Conservation (phyloP, 495 filamentous ascomycete genomes). For the Hamigera avellanea region DNA sequence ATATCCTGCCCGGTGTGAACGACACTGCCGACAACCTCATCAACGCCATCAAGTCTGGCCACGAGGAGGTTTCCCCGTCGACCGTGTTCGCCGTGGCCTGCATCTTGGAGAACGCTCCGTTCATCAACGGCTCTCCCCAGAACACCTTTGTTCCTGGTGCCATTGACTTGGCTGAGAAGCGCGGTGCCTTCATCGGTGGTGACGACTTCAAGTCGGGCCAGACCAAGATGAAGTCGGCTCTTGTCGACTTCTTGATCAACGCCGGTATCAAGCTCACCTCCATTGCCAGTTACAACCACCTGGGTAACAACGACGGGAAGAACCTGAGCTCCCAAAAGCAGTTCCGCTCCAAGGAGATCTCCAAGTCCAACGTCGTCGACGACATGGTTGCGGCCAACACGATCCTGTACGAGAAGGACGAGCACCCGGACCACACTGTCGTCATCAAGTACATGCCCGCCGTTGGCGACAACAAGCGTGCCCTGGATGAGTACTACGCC, state of each 20-base stretch:
- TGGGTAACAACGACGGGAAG: conserved; percentile 98
- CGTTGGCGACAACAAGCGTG: conserved; percentile 98
- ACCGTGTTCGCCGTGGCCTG: conserved; percentile 92
- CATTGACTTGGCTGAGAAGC: conserved; percentile 79
- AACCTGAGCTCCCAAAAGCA: conserved; percentile 95
- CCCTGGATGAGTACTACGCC: conserved; percentile 95
- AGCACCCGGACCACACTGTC: conserved; percentile 82
- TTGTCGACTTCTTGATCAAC: conserved; percentile 97
- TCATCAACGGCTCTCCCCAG: conserved; percentile 99
- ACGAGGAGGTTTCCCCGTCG: conserved; percentile 84
- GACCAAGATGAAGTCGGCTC: conserved; percentile 99
- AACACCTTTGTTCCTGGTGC: conserved; percentile 97
- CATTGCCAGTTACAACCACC: conserved; percentile 98
- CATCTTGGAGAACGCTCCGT: conserved; percentile 80
- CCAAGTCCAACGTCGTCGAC: conserved; percentile 96
- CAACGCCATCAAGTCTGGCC: conserved; percentile 72
- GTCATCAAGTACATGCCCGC: conserved; percentile 99
- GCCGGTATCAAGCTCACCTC: conserved; percentile 98
- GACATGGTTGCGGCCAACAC: conserved; percentile 97
- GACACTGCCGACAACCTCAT: conserved; percentile 93
- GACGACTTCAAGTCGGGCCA: conserved; percentile 99
- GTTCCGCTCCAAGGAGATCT: conserved; percentile 99
- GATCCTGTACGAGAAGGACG: conserved; percentile 77
- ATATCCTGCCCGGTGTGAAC: conserved; percentile 80
- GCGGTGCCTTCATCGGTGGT: conserved; percentile 85